Evolutionary conservation across 805 yeast species (phyloP), one percentile per base, ranked within the genome.

Genomic region (Saccharomycopsis synnaedendra): DNA sequence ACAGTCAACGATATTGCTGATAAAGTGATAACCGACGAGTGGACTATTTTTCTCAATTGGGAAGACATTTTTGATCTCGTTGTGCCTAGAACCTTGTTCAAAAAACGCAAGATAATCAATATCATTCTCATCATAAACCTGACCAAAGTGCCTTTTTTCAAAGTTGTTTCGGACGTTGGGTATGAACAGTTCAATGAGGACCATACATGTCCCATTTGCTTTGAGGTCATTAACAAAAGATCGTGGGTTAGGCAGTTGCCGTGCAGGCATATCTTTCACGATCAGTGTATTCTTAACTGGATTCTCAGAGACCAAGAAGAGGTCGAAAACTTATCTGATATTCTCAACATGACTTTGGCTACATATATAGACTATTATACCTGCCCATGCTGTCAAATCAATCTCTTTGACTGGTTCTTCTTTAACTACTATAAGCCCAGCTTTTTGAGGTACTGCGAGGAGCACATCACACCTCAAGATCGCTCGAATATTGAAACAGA

Each of bases 21-120:
- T 27, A 43, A 39, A 32, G 41, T 35, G 34, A 35, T 10, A 41
- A 43, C 19, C 41, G 51, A 43, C 28, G 58, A 50, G 27, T 54
- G 48, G 34, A 29, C 45, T 10, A 27, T 45, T 5, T 45, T 45
- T 29, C 5, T 10, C 30, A 32, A 45, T 31, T 45, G 48, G 48
- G 35, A 41, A 7, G 7, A 5, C 5, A 41, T 45, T 10, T 40
- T 45, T 34, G 43, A 45, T 34, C 32, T 44, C n/a, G 29, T 40
- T 6, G 30, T 32, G 3, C 47, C 47, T 4, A 6, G 27, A 19
- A 11, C 9, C 11, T 37, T n/a, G 6, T 5, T n/a, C 7, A 27
- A 44, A 11, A 8, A 39, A 28, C 9, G 7, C 32, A 39, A 31
- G 28, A 31, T 30, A 5, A 31, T 31, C 6, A 40, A 44, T 5